Evolutionary conservation across 2,329 filamentous ascomycete species (phyloP).

Genomic region (Fusarium sp.): DNA sequence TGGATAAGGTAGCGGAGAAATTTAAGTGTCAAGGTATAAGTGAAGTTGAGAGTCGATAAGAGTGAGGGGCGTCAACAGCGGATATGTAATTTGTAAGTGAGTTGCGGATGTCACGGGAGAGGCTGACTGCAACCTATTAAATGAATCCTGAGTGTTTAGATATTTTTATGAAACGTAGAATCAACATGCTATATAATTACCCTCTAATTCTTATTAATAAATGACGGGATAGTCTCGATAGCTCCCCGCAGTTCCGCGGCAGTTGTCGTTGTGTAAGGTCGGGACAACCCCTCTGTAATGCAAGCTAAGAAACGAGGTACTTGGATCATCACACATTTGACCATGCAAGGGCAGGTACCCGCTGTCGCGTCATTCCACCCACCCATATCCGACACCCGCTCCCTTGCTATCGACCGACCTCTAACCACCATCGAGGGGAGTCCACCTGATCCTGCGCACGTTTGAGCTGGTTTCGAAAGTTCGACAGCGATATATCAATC

Average conservation of each 20-base stretch:
- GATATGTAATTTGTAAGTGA: constrained; percentile 17
- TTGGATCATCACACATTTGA: neutral
- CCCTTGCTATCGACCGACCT: constrained; percentile 20
- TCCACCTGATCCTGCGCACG: constrained; percentile 48
- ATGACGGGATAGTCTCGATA: neutral
- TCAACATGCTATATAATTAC: neutral
- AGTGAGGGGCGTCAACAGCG: constrained; percentile 20
- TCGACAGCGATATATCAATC: constrained; percentile 3
- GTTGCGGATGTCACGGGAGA: constrained; percentile 29
- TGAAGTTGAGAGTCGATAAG: neutral
- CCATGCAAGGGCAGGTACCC: constrained; percentile 2
- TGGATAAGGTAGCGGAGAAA: neutral
- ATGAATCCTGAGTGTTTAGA: neutral
- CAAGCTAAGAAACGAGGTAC: constrained; percentile 19
- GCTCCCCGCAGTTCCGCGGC: constrained; percentile 10
- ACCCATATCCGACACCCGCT: constrained; percentile 10
- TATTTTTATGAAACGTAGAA: neutral
- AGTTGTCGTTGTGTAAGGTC: constrained; percentile 1
- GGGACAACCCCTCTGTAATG: constrained; percentile 3
- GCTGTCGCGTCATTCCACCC: constrained; percentile 19
- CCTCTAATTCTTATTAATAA: neutral
- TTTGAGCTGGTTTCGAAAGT: constrained; percentile 54
- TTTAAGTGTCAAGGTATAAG: neutral
- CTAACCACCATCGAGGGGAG: neutral
- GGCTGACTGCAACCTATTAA: neutral